These are phyloP conservation scores for Coleophoma eucalyptorum DNA, from an alignment of 2,329 filamentous ascomycete species.

Conservation along the genomic window DNA sequence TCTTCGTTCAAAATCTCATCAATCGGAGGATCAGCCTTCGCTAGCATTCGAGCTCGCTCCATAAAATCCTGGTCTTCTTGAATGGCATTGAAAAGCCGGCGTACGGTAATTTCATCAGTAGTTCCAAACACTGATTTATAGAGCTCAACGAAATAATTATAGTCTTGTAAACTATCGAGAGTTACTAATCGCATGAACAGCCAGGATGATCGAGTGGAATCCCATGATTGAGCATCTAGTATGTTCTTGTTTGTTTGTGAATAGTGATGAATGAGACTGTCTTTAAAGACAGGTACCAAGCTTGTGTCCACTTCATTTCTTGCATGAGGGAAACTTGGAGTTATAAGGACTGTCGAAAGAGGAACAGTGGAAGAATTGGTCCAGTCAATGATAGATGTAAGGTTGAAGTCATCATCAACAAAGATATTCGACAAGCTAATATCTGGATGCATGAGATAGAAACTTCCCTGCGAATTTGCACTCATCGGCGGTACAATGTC, in stretches of 20 bases:
- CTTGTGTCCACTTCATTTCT: slow-evolving; percentile 6
- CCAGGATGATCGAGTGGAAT: slow-evolving; percentile 7
- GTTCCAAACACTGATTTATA: slow-evolving; percentile 8
- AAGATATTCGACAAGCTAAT: slow-evolving; percentile 23
- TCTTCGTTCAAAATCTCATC: slow-evolving; percentile 9
- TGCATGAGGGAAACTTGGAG: slow-evolving; percentile 8
- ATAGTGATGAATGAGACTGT: slow-evolving; percentile 3
- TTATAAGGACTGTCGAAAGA: slow-evolving; percentile 17
- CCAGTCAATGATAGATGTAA: slow-evolving; percentile 27
- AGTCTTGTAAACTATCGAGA: slow-evolving; percentile 13
- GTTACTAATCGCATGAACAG: slow-evolving; percentile 10
- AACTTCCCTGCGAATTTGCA: slow-evolving; percentile 6
- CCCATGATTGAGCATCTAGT: slow-evolving; percentile 5
- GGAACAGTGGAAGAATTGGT: slow-evolving; percentile 22
- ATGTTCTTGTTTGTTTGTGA: slow-evolving; percentile 1
- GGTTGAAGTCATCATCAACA: slow-evolving; percentile 24
- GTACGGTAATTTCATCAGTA: slow-evolving; percentile 7
- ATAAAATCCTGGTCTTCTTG: slow-evolving; percentile 10
- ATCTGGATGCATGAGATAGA: slow-evolving; percentile 21
- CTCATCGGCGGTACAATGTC: slow-evolving; percentile 21
- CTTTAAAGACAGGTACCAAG: slow-evolving; percentile 6
- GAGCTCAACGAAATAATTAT: slow-evolving; percentile 12
- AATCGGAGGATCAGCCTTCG: slow-evolving; percentile 6
- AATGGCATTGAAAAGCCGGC: slow-evolving; percentile 7
- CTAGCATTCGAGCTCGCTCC: slow-evolving; percentile 7